Percentiles rank a stretch among this genome's conserved stretches.
phyloP scores from a whole-genome alignment of 257 asterid genomes.

The Ocimum tenuiflorum region DNA sequence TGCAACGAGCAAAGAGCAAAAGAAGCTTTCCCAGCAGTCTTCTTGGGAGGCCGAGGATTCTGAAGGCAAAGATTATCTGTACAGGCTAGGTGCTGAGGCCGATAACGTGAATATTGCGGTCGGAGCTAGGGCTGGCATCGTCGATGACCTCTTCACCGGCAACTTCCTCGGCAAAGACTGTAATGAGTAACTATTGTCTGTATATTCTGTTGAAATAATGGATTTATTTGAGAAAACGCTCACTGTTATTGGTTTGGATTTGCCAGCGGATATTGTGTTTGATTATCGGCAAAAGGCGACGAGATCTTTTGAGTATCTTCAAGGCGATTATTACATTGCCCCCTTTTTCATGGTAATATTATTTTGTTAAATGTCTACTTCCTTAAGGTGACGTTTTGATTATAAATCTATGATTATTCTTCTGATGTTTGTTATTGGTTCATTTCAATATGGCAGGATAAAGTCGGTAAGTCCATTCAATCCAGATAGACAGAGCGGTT shows the following conservation, averaged over 20 bases:
- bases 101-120: constrained; percentile 89
- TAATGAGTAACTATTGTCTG: constrained; percentile 21
- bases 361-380: neutral
- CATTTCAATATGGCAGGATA: constrained; percentile 54
- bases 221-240: neutral
- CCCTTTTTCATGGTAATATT: constrained; percentile 66
- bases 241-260: constrained; percentile 7
- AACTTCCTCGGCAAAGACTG: constrained; percentile 94
- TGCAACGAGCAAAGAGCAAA: constrained; percentile 25
- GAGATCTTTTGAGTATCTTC: constrained; percentile 79
- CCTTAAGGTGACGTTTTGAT: neutral
- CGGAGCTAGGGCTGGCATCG: constrained; percentile 88
- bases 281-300: constrained; percentile 91
- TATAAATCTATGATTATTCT: neutral
- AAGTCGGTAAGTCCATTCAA: constrained; percentile 68
- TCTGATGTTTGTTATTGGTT: constrained; percentile 2
- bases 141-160: constrained; percentile 86
- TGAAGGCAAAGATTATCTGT: constrained; percentile 82
- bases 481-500: constrained; percentile 8
- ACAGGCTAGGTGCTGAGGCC: constrained; percentile 87
- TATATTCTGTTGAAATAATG: neutral
- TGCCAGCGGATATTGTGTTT: constrained; percentile 88
- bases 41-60: constrained; percentile 88
- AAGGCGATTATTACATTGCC: constrained; percentile 92
- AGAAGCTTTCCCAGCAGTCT: constrained; percentile 65